These are phyloP conservation scores for Sclerotinia glacialis DNA, from an alignment of 2,329 filamentous ascomycete species.

Conservation along the genomic window DNA sequence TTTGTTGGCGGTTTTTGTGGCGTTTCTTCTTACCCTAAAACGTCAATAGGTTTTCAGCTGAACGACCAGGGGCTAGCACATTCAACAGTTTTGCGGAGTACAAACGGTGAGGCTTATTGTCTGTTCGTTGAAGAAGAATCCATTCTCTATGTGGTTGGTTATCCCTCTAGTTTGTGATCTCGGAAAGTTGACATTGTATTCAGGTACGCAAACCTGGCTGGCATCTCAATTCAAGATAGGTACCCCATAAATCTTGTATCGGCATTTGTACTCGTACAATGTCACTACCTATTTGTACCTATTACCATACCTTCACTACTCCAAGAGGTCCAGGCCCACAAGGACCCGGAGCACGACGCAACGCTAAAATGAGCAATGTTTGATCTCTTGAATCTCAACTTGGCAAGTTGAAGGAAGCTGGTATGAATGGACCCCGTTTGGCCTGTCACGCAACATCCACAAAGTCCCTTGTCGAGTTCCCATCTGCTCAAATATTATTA, in stretches of 20 bases:
- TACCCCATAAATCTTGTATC: not conserved
- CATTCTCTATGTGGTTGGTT: not conserved
- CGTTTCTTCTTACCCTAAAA: not conserved
- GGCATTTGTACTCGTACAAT: not conserved
- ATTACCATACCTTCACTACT: too few relatives aligned
- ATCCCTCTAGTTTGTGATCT: not conserved
- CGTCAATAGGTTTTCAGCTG: not conserved
- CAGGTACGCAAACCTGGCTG: not conserved
- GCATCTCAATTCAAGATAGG: not conserved
- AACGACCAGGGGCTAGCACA: not conserved
- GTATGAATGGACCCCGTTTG: not conserved
- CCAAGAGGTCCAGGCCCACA: not conserved
- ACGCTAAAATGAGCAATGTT: constrained; percentile 9
- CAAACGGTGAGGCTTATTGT: not conserved
- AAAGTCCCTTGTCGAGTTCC: not conserved
- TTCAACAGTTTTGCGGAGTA: not conserved
- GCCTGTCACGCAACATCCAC: constrained; percentile 1
- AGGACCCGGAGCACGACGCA: not conserved
- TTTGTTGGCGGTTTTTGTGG: not conserved
- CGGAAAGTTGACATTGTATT: constrained; percentile 2
- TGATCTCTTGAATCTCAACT: constrained; percentile 1
- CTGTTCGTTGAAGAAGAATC: not conserved
- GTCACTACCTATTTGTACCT: not conserved
- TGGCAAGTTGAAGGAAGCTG: not conserved
- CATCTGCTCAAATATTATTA: not conserved